Conservation (phyloP, 495 filamentous ascomycete genomes). For the Aspergillus kassunensis region DNA sequence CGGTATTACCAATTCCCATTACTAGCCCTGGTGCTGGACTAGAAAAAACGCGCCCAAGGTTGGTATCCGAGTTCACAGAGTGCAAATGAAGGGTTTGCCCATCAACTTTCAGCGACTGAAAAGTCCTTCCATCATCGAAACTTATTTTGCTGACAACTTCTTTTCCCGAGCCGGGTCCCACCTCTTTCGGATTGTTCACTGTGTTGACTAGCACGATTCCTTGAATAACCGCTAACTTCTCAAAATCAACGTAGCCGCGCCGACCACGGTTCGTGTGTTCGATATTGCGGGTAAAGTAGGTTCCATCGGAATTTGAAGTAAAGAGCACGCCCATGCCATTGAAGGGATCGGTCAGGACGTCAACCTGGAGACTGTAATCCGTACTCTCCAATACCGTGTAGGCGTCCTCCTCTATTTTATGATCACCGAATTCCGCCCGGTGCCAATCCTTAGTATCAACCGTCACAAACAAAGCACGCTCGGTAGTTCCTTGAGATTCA, state of each 20-base stretch:
- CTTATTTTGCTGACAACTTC: constrained; percentile 75
- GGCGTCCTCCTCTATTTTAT: constrained; percentile 75
- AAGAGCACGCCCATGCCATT: constrained; percentile 80
- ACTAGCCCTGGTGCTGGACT: constrained; percentile 88
- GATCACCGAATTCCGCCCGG: constrained; percentile 81
- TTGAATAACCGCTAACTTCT: constrained; percentile 83
- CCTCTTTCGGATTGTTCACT: constrained; percentile 79
- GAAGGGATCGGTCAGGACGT: constrained; percentile 67
- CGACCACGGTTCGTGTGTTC: constrained; percentile 82
- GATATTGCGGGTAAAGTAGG: constrained; percentile 86
- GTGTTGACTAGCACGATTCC: constrained; percentile 87
- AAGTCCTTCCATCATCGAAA: constrained; percentile 88
- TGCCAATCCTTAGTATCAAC: constrained; percentile 83
- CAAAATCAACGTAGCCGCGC: constrained; percentile 79
- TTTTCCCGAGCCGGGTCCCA: constrained; percentile 55
- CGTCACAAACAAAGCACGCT: constrained; percentile 82
- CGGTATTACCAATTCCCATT: constrained; percentile 90
- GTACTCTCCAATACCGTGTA: constrained; percentile 95
- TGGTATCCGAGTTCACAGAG: constrained; percentile 76
- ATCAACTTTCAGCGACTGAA: constrained; percentile 58
- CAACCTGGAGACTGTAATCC: constrained; percentile 93
- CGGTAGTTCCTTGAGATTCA: constrained; percentile 71
- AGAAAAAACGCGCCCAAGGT: constrained; percentile 84
- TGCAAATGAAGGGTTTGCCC: constrained; percentile 73
- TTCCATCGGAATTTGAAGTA: constrained; percentile 94